Percentiles rank a stretch among this genome's conserved stretches.
Conservation (phyloP, 495 filamentous ascomycete species). For the Trichoderma orchidacearum region DNA sequence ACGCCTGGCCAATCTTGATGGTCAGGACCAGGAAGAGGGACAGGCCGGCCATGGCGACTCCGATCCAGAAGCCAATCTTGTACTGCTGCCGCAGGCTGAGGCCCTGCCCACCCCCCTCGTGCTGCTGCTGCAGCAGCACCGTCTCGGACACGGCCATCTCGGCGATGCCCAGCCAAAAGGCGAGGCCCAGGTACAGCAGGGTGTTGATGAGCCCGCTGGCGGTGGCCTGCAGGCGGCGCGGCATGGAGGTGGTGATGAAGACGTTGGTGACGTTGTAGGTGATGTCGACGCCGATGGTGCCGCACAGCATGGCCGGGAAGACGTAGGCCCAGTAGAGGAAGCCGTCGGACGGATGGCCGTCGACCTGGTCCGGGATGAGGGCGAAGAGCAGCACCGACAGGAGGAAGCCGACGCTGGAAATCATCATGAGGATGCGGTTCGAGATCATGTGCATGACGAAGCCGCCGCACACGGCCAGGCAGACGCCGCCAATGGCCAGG, state of each 20-base stretch:
- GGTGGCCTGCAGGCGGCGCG: slow-evolving; percentile 55
- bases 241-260: slow-evolving; percentile 67
- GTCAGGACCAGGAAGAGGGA: slow-evolving; percentile 44
- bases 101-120: slow-evolving; percentile 20
- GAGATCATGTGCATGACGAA: slow-evolving; percentile 64
- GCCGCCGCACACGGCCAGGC: slow-evolving; percentile 58
- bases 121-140: slow-evolving; percentile 18
- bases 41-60: slow-evolving; percentile 41
- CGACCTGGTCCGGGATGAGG: slow-evolving; percentile 36
- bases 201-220: slow-evolving; percentile 50
- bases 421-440: slow-evolving; percentile 54
- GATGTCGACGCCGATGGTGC: slow-evolving; percentile 72
- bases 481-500: slow-evolving; percentile 59
- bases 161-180: slow-evolving; percentile 63
- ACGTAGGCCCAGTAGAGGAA: slow-evolving; percentile 50
- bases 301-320: slow-evolving; percentile 72
- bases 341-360: slow-evolving; percentile 10
- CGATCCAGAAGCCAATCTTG: slow-evolving; percentile 55
- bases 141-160: slow-evolving; percentile 49
- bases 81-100: slow-evolving; percentile 36
- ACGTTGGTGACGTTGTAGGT: slow-evolving; percentile 75
- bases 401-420: slow-evolving; percentile 53
- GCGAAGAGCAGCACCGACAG: slow-evolving; percentile 58
- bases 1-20: slow-evolving; percentile 52
- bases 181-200: slow-evolving; percentile 64